Percentiles rank a stretch among this genome's conserved stretches.
Conservation (phyloP, 2,329 filamentous ascomycete species). For the Fusarium concolor region DNA sequence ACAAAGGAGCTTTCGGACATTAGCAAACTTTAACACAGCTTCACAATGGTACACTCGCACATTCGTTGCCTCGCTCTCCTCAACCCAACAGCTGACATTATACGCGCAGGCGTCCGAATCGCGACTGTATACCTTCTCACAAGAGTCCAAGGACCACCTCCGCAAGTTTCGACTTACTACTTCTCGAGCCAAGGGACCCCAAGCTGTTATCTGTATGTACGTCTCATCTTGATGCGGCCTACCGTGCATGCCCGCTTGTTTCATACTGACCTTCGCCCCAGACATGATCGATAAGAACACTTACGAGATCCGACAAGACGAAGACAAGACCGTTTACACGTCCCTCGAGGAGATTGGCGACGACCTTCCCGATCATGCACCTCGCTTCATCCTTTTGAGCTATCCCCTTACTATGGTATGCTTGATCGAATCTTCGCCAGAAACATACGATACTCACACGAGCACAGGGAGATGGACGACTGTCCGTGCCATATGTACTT, state of each 20-base stretch:
- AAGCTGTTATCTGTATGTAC: slow-evolving; percentile 92
- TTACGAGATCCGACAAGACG: slow-evolving; percentile 87
- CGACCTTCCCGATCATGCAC: slow-evolving; percentile 91
- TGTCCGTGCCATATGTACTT: slow-evolving; percentile 92
- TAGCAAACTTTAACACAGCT: background rate
- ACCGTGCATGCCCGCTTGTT: background rate
- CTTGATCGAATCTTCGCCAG: slow-evolving; percentile 6
- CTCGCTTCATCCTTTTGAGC: slow-evolving; percentile 89
- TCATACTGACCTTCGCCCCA: slow-evolving; percentile 53
- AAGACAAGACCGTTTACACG: slow-evolving; percentile 81
- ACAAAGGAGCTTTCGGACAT: background rate
- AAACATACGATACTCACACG: slow-evolving; percentile 26
- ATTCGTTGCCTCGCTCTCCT: background rate
- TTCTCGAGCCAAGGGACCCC: slow-evolving; percentile 84
- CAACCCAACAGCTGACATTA: slow-evolving; percentile 25
- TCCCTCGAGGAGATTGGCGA: slow-evolving; percentile 85
- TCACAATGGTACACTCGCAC: slow-evolving; percentile 33
- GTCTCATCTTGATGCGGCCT: slow-evolving; percentile 42
- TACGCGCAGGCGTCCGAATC: slow-evolving; percentile 74
- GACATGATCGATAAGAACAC: slow-evolving; percentile 91
- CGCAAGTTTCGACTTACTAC: slow-evolving; percentile 95
- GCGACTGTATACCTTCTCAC: slow-evolving; percentile 91
- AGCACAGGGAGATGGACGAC: slow-evolving; percentile 78
- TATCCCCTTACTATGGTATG: slow-evolving; percentile 88
- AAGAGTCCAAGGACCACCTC: slow-evolving; percentile 87